Conservation (phyloP, 805 yeast genomes). For the Barnettozyma salicaria region DNA sequence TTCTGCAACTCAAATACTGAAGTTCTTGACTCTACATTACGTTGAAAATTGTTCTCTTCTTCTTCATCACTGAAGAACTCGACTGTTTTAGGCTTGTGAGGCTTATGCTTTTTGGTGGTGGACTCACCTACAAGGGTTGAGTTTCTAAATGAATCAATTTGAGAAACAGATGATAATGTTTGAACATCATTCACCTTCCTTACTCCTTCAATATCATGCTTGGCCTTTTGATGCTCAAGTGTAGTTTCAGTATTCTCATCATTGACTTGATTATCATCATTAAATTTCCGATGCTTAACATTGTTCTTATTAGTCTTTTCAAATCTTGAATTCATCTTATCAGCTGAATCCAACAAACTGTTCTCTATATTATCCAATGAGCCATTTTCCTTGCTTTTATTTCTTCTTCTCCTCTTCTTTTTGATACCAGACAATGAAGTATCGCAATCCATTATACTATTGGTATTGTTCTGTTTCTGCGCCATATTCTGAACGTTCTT, state of each 20-base stretch:
- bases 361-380: slow-evolving; percentile 3
- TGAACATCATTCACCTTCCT: no score
- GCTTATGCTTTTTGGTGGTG: slow-evolving; percentile 10
- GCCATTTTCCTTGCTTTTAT: slow-evolving; percentile 5
- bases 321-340: no score
- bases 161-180: no score
- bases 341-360: not conserved
- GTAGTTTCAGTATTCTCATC: not conserved
- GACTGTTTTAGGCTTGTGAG: slow-evolving; percentile 27
- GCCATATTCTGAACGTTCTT: no score
- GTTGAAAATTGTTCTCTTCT: slow-evolving; percentile 20
- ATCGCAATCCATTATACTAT: not conserved
- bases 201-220: slow-evolving; percentile 1
- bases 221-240: not conserved
- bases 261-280: not conserved
- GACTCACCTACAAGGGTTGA: slow-evolving; percentile 7
- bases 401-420: slow-evolving; percentile 19
- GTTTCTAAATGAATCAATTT: no score
- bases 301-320: not conserved
- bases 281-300: slow-evolving; percentile 4
- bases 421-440: not conserved
- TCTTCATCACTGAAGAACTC: slow-evolving; percentile 34
- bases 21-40: slow-evolving; percentile 16
- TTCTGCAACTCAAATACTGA: slow-evolving; percentile 30
- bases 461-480: no score